Evolutionary conservation across 2,329 filamentous ascomycete genomes (phyloP), one percentile per base, ranked within the genome.

Genomic region (Gnomoniopsis smithogilvyi): DNA sequence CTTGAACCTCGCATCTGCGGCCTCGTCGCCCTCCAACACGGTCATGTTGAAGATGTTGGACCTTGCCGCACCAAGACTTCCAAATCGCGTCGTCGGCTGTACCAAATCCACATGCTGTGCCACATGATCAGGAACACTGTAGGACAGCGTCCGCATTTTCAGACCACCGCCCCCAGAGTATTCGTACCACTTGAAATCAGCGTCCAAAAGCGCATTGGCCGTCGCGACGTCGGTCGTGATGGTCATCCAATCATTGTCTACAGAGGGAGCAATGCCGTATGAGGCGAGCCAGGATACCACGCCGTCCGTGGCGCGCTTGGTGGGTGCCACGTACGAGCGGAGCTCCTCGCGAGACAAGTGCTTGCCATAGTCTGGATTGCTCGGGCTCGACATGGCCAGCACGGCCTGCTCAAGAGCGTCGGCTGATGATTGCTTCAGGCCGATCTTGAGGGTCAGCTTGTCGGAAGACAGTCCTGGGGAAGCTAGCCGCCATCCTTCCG

Each of bases 1-100:
- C 3, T 24, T 21, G 6, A 34, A 14, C 21, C 34, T 3, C 1
- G 56, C n/a, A 0, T 30, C 45, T 3, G 54, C 52, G 19, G 56
- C 51, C 33, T 64, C 57, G 7, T 62, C 61, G 14, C 66, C 63
- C 24, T 65, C 64, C 14, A 74, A 52, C 36, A 67, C 65, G 50
- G 70, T 64, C 52, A 72, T 64, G 14, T 74, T 68, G 58, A 70
- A 80, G 56, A 80, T 69, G 6, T 70, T 70, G 26, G 69, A 75
- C 48, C 65, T 67, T 58, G 81, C 77, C 2, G 78, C 64, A 33
- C 68, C 70, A 22, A 81, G 74, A 57, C 78, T 73, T 19, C 82
- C 81, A 60, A 89, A 89, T 43, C 81, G 77, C 3, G 83, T 89
- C 0, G 86, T 89, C 1, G 86, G 86, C 69, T 88, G 84, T 51